A percentile compares a stretch with the other conserved stretches of the same genome.
Conservation (phyloP, 163 green algal genomes). For the Picocystis sp. region DNA sequence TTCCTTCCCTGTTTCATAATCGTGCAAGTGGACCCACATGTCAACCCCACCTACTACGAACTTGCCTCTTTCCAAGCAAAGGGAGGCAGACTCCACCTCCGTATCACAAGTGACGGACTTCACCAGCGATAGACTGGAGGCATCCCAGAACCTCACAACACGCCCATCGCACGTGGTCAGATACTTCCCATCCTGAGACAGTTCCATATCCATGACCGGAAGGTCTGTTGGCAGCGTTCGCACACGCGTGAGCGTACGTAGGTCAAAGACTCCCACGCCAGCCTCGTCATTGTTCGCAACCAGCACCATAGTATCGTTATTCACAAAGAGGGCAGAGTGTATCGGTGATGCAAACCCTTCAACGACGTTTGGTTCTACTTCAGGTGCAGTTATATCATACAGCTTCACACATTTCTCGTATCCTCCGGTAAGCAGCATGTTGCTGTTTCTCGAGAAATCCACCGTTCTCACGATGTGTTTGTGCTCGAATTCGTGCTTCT, state of each 20-base stretch:
- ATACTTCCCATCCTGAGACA: constrained; percentile 40
- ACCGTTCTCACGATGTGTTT: constrained; percentile 37
- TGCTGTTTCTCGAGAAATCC: constrained; percentile 16
- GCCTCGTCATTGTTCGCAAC: constrained; percentile 7
- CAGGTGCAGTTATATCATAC: constrained; percentile 64
- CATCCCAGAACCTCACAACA: constrained; percentile 56
- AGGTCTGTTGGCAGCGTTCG: too few relatives aligned
- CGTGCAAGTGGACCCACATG: constrained; percentile 93
- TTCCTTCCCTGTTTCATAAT: constrained; percentile 49
- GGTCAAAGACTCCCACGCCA: constrained; percentile 52
- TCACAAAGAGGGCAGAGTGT: too few relatives aligned
- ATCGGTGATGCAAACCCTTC: too few relatives aligned
- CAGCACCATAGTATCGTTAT: too few relatives aligned
- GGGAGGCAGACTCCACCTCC: constrained; percentile 57
- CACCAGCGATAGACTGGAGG: constrained; percentile 22
- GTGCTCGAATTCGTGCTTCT: constrained; percentile 53
- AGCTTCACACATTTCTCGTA: constrained; percentile 78
- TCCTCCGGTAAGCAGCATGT: constrained; percentile 23
- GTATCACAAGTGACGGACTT: constrained; percentile 19
- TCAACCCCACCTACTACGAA: constrained; percentile 79
- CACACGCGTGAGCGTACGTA: constrained; percentile 16
- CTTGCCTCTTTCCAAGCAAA: constrained; percentile 34
- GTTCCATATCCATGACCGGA: constrained; percentile 33
- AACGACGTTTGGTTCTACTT: constrained; percentile 28
- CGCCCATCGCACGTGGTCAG: constrained; percentile 61